Percentiles rank a stretch among this genome's conserved stretches.
These are phyloP conservation scores for Macadamia integrifolia DNA, from an alignment of 164 flowering plant genomes.

Conservation along the genomic window DNA sequence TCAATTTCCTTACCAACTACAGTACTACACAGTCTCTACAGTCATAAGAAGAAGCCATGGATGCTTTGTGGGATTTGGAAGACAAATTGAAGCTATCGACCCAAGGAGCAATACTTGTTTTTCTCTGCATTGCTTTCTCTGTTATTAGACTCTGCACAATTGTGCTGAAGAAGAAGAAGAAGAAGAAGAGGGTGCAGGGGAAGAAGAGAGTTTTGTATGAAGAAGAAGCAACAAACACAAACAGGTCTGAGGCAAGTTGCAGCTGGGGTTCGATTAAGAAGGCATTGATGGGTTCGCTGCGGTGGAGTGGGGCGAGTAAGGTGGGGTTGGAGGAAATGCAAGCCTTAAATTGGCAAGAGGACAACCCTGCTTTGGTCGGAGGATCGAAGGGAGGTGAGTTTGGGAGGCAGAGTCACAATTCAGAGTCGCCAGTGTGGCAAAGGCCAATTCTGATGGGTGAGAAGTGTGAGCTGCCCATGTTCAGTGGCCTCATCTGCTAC, in stretches of 20 bases:
- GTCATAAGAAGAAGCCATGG: conserved; percentile 30
- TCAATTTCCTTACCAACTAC: too few species aligned
- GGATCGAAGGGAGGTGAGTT: conserved; percentile 7
- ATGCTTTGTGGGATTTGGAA: conserved; percentile 57
- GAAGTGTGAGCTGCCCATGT: conserved; percentile 76
- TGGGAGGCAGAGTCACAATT: conserved; percentile 38
- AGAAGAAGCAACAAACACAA: background rate
- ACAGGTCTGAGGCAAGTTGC: conserved; percentile 1
- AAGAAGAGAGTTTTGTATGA: conserved; percentile 10
- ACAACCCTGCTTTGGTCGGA: conserved; percentile 17
- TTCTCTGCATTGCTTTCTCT: conserved; percentile 29
- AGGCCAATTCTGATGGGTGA: conserved; percentile 73
- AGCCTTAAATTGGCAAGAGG: background rate
- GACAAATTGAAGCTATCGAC: conserved; percentile 60
- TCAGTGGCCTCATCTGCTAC: conserved; percentile 75
- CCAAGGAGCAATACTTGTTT: conserved; percentile 33
- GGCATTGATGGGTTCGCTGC: conserved; percentile 34
- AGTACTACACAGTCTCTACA: background rate
- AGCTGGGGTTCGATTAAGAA: conserved; percentile 34
- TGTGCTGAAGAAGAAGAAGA: conserved; percentile 15
- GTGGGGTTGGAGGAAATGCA: conserved; percentile 29
- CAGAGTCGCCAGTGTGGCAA: conserved; percentile 74
- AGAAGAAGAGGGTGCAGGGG: conserved; percentile 1
- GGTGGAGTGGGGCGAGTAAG: conserved; percentile 52
- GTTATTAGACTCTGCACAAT: conserved; percentile 38